phyloP scores from a whole-genome alignment of 257 asterid species.

The Jacaranda copaia region DNA sequence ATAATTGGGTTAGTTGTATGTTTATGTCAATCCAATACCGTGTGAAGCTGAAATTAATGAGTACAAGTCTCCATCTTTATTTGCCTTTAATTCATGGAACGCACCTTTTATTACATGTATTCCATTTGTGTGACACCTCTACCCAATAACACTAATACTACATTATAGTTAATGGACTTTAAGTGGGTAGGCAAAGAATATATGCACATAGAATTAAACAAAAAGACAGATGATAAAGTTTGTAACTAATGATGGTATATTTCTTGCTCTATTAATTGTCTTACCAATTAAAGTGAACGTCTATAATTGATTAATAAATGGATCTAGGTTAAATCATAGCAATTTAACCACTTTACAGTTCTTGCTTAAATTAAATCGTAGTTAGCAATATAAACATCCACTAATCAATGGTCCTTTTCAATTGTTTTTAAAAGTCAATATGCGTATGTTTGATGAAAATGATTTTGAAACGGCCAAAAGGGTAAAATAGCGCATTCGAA shows the following conservation, averaged over 20 bases:
- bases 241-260: slow-evolving; percentile 8
- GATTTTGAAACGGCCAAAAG: slow-evolving; percentile 17
- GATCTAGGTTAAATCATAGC: neutral
- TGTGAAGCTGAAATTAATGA: too few species aligned
- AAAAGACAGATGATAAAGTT: slow-evolving; percentile 23
- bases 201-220: slow-evolving; percentile 23
- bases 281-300: slow-evolving; percentile 30
- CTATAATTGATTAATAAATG: neutral
- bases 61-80: neutral
- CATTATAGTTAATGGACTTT: slow-evolving; percentile 24
- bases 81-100: slow-evolving; percentile 27
- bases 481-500: slow-evolving; percentile 14
- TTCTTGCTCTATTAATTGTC: slow-evolving; percentile 23
- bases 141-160: slow-evolving; percentile 26
- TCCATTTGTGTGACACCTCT: slow-evolving; percentile 34
- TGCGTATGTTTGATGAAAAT: neutral
- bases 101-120: slow-evolving; percentile 26
- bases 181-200: slow-evolving; percentile 22
- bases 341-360: neutral
- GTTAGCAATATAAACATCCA: slow-evolving; percentile 3
- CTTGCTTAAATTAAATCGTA: too few species aligned
- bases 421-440: slow-evolving; percentile 3
- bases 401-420: slow-evolving; percentile 24
- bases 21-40: neutral
- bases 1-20: slow-evolving; percentile 14